Base-by-base conservation (phyloP, 108 stramenopile genomes). In the Seminavis robusta region DNA sequence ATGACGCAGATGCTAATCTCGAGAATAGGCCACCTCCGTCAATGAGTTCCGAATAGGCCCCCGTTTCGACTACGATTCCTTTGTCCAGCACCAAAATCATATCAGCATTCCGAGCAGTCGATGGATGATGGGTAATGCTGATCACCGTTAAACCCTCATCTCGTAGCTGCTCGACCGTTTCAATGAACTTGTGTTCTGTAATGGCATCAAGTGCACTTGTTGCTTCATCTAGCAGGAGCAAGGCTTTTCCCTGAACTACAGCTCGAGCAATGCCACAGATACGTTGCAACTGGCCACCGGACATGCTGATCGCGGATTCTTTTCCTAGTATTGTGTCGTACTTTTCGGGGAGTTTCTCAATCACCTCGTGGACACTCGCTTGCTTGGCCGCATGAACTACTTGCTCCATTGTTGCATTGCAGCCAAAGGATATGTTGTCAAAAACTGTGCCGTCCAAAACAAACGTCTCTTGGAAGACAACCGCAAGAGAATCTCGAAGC, bases 51-150 rank as follows among this genome's bases (percentile, higher is more conserved):
- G 41, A 24, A 65, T 81, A 82, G 1, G 52, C 63, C 25, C 84
- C 84, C 16, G 68, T 25, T 69, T 86, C 79, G 9, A 43, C 65
- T 4, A 83, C 43, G 11, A 52, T 33, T 17, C 81, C 81, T 10
- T 26, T 1, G 30, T 79, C 53, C 29, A 87, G 59, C 10, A 87
- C 78, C 16, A 81, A 77, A 37, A 86, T 84, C 11, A 39, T 71
- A 72, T 84, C 77, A 7, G 77, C 76, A 26, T 60, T 61, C 29
- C 52, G 42, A 30, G 84, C 71, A 25, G 85, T 84, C 8, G 25
- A 32, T 2, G 73, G 72, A 15, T 72, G 61, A 34, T 77, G 76
- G 3, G 71, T 60, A 10, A 77, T 55, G 41, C 55, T 19, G 13
- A 77, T 37, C 5, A 53, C 30, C 4, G 76, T 77, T 1, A 64